phyloP scores from a whole-genome alignment of 495 filamentous ascomycete species.

The Astrocystis sublimbata region DNA sequence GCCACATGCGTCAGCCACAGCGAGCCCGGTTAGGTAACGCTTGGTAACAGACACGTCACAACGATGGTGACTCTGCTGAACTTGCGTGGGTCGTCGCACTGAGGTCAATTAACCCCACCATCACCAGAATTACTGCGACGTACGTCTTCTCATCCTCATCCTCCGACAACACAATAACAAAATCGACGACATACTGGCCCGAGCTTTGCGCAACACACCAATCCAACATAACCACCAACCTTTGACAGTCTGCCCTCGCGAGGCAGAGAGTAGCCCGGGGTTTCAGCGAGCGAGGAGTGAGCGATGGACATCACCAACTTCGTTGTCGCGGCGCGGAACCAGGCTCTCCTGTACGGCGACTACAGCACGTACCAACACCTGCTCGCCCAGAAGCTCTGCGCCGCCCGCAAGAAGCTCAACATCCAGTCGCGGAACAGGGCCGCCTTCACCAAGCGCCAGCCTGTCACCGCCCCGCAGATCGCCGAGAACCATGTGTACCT shows the following conservation, averaged over 20 bases:
- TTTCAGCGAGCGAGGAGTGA: neutral
- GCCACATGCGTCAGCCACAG: too few species aligned
- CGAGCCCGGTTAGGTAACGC: too few species aligned
- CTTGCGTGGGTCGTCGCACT: too few species aligned
- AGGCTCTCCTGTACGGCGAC: slow-evolving; percentile 82
- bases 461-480: slow-evolving; percentile 77
- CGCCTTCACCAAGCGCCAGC: slow-evolving; percentile 74
- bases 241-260: neutral
- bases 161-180: too few species aligned
- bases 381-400: slow-evolving; percentile 78
- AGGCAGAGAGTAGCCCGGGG: neutral
- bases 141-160: too few species aligned
- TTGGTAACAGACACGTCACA: too few species aligned
- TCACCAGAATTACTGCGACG: too few species aligned
- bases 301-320: slow-evolving; percentile 90
- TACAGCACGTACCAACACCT: slow-evolving; percentile 82
- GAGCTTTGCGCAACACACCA: too few species aligned
- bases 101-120: too few species aligned
- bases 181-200: too few species aligned
- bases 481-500: slow-evolving; percentile 76
- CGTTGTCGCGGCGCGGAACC: slow-evolving; percentile 72
- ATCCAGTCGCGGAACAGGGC: slow-evolving; percentile 78
- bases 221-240: neutral
- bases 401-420: slow-evolving; percentile 79
- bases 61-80: too few species aligned